These are phyloP conservation scores for Xylariaceae sp. DNA, from an alignment of 2,329 filamentous ascomycete genomes.

Conservation along the genomic window DNA sequence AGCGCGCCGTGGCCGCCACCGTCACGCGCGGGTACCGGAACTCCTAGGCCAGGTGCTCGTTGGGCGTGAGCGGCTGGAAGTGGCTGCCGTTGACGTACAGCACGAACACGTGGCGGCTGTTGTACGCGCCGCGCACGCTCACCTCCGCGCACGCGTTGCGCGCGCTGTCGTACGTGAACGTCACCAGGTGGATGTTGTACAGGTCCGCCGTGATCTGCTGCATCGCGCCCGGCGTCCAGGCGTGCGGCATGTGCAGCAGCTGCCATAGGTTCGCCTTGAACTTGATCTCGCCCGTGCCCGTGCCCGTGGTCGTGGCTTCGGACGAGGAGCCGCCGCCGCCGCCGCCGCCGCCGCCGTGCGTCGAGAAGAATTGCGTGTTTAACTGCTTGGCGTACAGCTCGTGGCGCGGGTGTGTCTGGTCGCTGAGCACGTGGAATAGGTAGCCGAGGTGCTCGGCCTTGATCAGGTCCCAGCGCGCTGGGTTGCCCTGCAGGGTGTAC, in stretches of 20 bases:
- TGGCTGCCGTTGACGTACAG: conserved; percentile 35
- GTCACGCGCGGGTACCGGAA: conserved; percentile 43
- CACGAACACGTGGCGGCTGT: conserved; percentile 43
- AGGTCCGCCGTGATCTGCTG: conserved; percentile 43
- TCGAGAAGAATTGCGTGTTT: conserved; percentile 32
- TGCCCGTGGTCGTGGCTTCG: no score
- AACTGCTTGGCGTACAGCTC: conserved; percentile 33
- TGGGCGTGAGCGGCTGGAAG: conserved; percentile 43
- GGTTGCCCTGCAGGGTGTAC: conserved; percentile 37
- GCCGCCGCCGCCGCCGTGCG: background rate
- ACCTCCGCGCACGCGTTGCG: conserved; percentile 33
- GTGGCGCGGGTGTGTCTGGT: conserved; percentile 36
- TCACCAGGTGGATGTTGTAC: conserved; percentile 42
- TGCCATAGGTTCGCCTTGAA: conserved; percentile 42
- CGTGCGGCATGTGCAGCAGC: conserved; percentile 38
- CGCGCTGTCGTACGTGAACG: conserved; percentile 34
- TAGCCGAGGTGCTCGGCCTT: conserved; percentile 44
- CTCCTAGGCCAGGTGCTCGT: conserved; percentile 40
- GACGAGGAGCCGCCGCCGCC: no score
- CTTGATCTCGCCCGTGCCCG: no score
- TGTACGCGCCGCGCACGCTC: conserved; percentile 40
- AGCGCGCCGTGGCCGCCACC: conserved; percentile 30
- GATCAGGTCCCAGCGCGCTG: conserved; percentile 36
- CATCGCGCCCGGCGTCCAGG: conserved; percentile 39
- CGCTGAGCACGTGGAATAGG: conserved; percentile 36